Evolutionary conservation across 2,329 filamentous ascomycete species (phyloP).

Genomic region (Fusarium abutilonis): DNA sequence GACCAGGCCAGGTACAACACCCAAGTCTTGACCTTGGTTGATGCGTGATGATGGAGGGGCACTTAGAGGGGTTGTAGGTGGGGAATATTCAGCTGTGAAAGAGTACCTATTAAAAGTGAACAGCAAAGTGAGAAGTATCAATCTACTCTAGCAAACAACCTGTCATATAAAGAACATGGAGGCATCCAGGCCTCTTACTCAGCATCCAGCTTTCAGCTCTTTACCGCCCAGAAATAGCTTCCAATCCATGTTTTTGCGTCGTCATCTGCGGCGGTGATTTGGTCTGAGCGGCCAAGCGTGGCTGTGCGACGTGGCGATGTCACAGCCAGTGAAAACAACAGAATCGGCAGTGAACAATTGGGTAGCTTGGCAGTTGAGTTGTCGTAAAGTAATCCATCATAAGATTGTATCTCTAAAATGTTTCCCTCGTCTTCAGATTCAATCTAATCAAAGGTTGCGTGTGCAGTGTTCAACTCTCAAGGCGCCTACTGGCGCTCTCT

Average conservation of each 20-base stretch:
- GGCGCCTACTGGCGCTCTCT: not conserved
- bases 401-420: not conserved
- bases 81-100: constrained; percentile 24
- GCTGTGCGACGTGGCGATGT: constrained; percentile 38
- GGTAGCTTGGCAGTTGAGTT: constrained; percentile 7
- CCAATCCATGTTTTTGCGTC: constrained; percentile 27
- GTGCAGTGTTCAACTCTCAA: too few species aligned
- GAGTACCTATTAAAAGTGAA: not conserved
- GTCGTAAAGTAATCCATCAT: not conserved
- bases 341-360: constrained; percentile 4
- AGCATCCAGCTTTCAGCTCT: constrained; percentile 20
- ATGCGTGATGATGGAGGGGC: constrained; percentile 39
- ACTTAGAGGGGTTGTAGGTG: constrained; percentile 25
- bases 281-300: constrained; percentile 30
- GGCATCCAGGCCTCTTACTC: constrained; percentile 36
- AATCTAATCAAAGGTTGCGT: not conserved
- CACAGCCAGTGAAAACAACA: not conserved
- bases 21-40: constrained; percentile 13
- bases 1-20: constrained; percentile 23
- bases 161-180: constrained; percentile 29
- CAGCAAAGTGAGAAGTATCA: not conserved
- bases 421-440: not conserved
- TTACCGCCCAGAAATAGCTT: constrained; percentile 1
- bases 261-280: constrained; percentile 37
- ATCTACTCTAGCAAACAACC: not conserved